These are phyloP conservation scores for Asterochloris sp. DNA, from an alignment of 139 green algal species.

Conservation along the genomic window DNA sequence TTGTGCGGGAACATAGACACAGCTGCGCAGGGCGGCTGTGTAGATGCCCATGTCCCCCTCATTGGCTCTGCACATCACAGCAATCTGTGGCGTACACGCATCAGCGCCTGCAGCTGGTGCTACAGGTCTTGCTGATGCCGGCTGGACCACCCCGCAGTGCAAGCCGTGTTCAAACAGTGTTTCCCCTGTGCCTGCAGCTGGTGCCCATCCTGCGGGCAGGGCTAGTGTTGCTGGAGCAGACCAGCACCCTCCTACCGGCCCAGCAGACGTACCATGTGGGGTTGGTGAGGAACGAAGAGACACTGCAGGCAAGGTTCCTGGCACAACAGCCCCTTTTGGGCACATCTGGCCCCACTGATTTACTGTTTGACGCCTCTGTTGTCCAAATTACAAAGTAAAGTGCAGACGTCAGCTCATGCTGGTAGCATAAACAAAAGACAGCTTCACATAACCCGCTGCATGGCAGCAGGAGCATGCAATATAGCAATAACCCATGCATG, in stretches of 20 bases:
- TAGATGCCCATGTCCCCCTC: too few relatives aligned
- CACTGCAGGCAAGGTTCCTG: slow-evolving; percentile 57
- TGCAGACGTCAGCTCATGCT: too few relatives aligned
- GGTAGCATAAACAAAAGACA: too few relatives aligned
- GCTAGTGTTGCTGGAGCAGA: slow-evolving; percentile 81
- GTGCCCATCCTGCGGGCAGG: slow-evolving; percentile 89
- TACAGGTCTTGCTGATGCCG: not conserved
- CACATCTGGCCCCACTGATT: too few relatives aligned
- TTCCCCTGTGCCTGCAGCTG: slow-evolving; percentile 46
- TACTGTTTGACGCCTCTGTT: too few relatives aligned
- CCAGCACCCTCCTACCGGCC: slow-evolving; percentile 69
- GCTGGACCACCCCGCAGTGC: not conserved
- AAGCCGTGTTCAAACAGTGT: not conserved
- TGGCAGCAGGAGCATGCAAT: not conserved
- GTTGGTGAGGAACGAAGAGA: slow-evolving; percentile 81
- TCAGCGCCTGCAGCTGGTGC: not conserved
- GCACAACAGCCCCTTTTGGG: too few relatives aligned
- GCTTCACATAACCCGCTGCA: too few relatives aligned
- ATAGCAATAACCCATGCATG: too few relatives aligned
- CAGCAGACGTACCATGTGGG: slow-evolving; percentile 88
- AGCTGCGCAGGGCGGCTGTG: too few relatives aligned
- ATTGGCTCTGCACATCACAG: not conserved
- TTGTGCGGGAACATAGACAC: too few relatives aligned
- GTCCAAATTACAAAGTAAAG: too few relatives aligned
- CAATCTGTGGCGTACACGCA: not conserved